Evolutionary conservation across 2,329 filamentous ascomycete genomes (phyloP).

Genomic region (Trichoderma sp.): DNA sequence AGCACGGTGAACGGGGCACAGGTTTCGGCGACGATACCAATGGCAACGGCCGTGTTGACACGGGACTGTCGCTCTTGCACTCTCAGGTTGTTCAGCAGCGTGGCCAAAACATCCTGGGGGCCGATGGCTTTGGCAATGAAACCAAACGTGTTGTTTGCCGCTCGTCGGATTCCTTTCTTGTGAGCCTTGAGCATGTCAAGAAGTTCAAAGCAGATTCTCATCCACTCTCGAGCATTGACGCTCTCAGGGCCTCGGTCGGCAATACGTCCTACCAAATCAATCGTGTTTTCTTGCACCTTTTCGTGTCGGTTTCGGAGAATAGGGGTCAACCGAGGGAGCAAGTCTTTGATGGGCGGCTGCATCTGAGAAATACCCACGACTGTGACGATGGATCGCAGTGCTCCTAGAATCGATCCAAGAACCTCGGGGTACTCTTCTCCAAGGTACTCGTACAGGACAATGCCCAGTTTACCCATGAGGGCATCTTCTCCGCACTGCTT

Average conservation of each 20-base stretch:
- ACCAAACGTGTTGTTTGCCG: constrained; percentile 98
- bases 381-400: constrained; percentile 91
- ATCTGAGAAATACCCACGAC: constrained; percentile 97
- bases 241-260: constrained; percentile 94
- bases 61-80: constrained; percentile 97
- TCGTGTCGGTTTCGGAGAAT: constrained; percentile 98
- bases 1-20: constrained; percentile 97
- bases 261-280: constrained; percentile 95
- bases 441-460: constrained; percentile 95
- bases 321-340: constrained; percentile 92
- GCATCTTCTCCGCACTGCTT: constrained; percentile 96
- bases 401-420: constrained; percentile 91
- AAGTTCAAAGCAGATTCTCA: constrained; percentile 98
- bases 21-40: constrained; percentile 97
- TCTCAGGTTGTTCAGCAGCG: constrained; percentile 90
- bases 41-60: constrained; percentile 97
- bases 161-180: constrained; percentile 97
- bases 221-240: constrained; percentile 97
- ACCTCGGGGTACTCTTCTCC: constrained; percentile 99
- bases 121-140: constrained; percentile 99
- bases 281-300: constrained; percentile 98
- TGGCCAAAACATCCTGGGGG: constrained; percentile 93
- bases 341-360: constrained; percentile 96
- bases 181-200: constrained; percentile 99
- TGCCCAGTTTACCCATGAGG: constrained; percentile 89